phyloP scores from a whole-genome alignment of 352 stramenopile genomes.

The Globisporangium rhizosaccharum region DNA sequence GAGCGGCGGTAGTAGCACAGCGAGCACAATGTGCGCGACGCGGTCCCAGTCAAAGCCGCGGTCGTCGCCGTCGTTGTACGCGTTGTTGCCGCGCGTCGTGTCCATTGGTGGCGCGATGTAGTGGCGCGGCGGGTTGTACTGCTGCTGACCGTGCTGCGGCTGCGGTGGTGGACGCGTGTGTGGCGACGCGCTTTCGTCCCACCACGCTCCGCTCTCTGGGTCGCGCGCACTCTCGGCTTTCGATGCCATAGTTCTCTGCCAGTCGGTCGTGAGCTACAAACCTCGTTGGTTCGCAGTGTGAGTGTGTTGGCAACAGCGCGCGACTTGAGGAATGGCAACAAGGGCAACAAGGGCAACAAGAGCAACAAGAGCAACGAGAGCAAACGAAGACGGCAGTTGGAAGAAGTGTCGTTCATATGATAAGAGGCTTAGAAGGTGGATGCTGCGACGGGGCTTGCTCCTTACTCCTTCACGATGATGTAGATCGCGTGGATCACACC shows the following conservation, averaged over 20 bases:
- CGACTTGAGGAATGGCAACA: no score
- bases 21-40: slow-evolving; percentile 37
- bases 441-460: no score
- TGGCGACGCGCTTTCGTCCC: slow-evolving; percentile 8
- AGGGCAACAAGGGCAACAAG: no score
- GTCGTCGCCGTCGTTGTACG: not conserved
- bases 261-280: no score
- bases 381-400: no score
- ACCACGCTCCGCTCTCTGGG: not conserved
- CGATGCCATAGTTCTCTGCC: no score
- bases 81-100: not conserved
- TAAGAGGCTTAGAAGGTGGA: no score
- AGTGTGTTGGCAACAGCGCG: not conserved
- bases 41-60: slow-evolving; percentile 17
- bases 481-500: slow-evolving; percentile 73
- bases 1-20: slow-evolving; percentile 46
- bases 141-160: not conserved
- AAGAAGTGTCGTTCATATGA: no score
- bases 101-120: slow-evolving; percentile 1
- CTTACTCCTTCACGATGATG: slow-evolving; percentile 63
- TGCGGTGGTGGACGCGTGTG: not conserved
- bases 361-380: no score
- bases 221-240: not conserved
- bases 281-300: not conserved
- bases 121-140: not conserved